Conservation (phyloP, 208 protist genomes). For the Blastocrithidia nonstop region DNA sequence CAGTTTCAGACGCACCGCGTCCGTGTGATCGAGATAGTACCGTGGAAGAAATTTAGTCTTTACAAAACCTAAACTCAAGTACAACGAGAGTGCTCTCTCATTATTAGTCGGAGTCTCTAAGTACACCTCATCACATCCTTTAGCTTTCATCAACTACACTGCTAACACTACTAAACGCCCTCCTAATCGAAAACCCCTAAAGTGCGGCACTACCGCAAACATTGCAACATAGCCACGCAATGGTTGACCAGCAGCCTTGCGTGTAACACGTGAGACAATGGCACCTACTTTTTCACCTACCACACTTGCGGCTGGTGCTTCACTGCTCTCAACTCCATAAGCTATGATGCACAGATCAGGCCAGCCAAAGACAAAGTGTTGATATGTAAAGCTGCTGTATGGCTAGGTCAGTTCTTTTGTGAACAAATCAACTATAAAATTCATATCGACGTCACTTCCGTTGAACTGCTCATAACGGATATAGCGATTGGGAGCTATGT, state of each 20-base stretch:
- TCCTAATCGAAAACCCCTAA: slow-evolving; percentile 85
- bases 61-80: slow-evolving; percentile 93
- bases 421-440: slow-evolving; percentile 89
- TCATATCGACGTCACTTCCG: slow-evolving; percentile 60
- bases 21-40: slow-evolving; percentile 90
- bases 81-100: slow-evolving; percentile 83
- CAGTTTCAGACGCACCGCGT: slow-evolving; percentile 90
- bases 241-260: slow-evolving; percentile 34
- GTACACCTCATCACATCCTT: slow-evolving; percentile 86
- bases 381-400: slow-evolving; percentile 98
- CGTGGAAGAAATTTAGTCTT: slow-evolving; percentile 70
- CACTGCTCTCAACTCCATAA: slow-evolving; percentile 27
- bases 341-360: slow-evolving; percentile 89
- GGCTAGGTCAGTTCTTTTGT: slow-evolving; percentile 94
- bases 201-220: slow-evolving; percentile 89
- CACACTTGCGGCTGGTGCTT: slow-evolving; percentile 29
- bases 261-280: slow-evolving; percentile 77
- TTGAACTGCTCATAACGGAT: slow-evolving; percentile 74
- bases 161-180: slow-evolving; percentile 78
- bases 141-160: slow-evolving; percentile 85
- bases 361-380: slow-evolving; percentile 97
- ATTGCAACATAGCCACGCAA: slow-evolving; percentile 96
- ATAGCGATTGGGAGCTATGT: slow-evolving; percentile 49
- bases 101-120: slow-evolving; percentile 93
- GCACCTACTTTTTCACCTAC: slow-evolving; percentile 73